Conservation (phyloP, 345 rosid species). For the Geranium brycei region DNA sequence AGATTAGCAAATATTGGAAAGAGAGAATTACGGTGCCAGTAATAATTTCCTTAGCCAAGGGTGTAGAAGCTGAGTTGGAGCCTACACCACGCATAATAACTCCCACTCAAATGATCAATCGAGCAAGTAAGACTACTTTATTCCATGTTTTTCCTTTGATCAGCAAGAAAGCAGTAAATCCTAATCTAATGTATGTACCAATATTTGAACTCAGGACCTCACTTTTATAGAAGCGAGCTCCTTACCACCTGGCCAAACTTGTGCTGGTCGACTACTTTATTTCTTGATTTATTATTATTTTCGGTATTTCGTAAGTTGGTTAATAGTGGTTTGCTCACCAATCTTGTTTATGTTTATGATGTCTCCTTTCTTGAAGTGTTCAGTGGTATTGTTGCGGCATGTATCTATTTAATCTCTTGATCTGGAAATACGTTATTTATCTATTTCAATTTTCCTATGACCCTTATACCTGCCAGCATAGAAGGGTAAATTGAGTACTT, state of each 20-base stretch:
- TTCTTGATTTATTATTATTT: constrained; percentile 3
- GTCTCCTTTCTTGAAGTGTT: not conserved
- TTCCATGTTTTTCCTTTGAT: not conserved
- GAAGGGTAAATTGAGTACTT: not conserved
- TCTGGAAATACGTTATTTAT: not conserved
- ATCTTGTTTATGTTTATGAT: not conserved
- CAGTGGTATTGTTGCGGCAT: not conserved
- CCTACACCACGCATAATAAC: constrained; percentile 80
- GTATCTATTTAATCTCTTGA: too few relatives aligned
- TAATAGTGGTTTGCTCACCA: not conserved
- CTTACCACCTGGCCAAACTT: too few relatives aligned
- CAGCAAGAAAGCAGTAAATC: too few relatives aligned
- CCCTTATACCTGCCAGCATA: too few relatives aligned
- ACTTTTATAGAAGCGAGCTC: too few relatives aligned
- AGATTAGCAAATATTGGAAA: constrained; percentile 76
- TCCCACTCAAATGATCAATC: constrained; percentile 83
- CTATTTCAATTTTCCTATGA: not conserved
- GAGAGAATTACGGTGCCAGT: constrained; percentile 67
- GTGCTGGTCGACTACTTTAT: constrained; percentile 11
- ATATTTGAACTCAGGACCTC: too few relatives aligned
- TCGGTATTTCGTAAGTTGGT: not conserved
- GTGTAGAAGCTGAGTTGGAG: constrained; percentile 71
- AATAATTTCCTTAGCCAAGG: constrained; percentile 80
- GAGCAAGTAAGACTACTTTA: constrained; percentile 56
- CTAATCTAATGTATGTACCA: too few relatives aligned